Conservation (phyloP, 1,284 basidiomycete species). For the Grifola frondosa region DNA sequence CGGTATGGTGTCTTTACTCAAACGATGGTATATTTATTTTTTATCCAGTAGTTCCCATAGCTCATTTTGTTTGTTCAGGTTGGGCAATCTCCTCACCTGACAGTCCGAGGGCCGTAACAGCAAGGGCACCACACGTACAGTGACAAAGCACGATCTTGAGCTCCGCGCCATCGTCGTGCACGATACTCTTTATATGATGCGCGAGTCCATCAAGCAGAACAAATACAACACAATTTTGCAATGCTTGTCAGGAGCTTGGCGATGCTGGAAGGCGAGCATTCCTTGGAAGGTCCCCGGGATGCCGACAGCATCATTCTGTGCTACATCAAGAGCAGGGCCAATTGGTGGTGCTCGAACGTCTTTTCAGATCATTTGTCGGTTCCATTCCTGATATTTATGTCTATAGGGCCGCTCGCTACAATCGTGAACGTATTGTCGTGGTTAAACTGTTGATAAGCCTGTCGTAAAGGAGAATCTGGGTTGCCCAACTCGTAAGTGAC, state of each 20-base stretch:
- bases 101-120: constrained; percentile 98
- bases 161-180: constrained; percentile 98
- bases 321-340: constrained; percentile 98
- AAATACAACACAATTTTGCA: constrained; percentile 98
- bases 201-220: constrained; percentile 97
- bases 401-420: constrained; percentile 82
- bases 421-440: constrained; percentile 91
- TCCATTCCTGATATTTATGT: constrained; percentile 1
- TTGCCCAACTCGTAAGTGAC: constrained; percentile 70
- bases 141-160: constrained; percentile 98
- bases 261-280: constrained; percentile 98
- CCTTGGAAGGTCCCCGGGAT: constrained; percentile 96
- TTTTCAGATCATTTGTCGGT: no score
- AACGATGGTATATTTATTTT: constrained; percentile 67
- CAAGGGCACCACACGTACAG: constrained; percentile 91
- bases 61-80: constrained; percentile 41
- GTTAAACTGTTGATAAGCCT: constrained; percentile 98
- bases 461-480: constrained; percentile 95
- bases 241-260: constrained; percentile 96
- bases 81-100: constrained; percentile 94
- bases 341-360: constrained; percentile 95
- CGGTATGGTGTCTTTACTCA: constrained; percentile 94
- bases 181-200: constrained; percentile 98
- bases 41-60: background rate
- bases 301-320: constrained; percentile 96